These are phyloP conservation scores for Calonectria montana DNA, from an alignment of 2,329 filamentous ascomycete genomes.

Conservation along the genomic window DNA sequence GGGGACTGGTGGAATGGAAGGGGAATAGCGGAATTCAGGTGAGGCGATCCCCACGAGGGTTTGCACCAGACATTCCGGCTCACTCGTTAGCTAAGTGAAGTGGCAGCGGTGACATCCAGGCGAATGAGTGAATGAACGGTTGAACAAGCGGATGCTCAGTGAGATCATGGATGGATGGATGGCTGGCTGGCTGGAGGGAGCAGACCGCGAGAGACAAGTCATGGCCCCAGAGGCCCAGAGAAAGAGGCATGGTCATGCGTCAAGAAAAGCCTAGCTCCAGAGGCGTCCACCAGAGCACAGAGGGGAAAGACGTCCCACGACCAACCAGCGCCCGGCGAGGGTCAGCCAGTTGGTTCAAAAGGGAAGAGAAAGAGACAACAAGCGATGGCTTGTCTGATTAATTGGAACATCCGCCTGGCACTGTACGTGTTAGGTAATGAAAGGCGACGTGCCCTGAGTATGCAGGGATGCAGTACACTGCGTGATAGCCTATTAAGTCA, in stretches of 20 bases:
- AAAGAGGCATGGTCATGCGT: constrained; percentile 29
- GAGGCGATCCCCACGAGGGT: neutral
- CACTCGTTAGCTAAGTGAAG: neutral
- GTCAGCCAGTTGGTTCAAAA: constrained; percentile 1
- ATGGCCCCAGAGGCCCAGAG: neutral
- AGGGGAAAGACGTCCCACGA: neutral
- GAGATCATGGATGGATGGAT: constrained; percentile 23
- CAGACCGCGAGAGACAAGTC: neutral
- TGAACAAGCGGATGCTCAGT: neutral
- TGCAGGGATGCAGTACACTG: constrained; percentile 2
- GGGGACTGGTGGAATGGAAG: neutral
- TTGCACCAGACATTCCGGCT: neutral
- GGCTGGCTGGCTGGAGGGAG: constrained; percentile 33
- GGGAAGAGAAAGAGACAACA: constrained; percentile 6
- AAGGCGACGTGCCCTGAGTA: constrained; percentile 5
- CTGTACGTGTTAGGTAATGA: constrained; percentile 7
- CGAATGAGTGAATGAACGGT: neutral
- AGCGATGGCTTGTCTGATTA: neutral
- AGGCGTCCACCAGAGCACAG: neutral
- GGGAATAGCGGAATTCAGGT: neutral
- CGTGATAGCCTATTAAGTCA: neutral
- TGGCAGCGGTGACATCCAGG: neutral
- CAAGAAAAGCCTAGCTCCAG: constrained; percentile 5
- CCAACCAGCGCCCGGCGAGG: neutral
- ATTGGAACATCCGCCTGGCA: neutral